phyloP scores from a whole-genome alignment of 345 rosid species.

The Euphorbia peplus region DNA sequence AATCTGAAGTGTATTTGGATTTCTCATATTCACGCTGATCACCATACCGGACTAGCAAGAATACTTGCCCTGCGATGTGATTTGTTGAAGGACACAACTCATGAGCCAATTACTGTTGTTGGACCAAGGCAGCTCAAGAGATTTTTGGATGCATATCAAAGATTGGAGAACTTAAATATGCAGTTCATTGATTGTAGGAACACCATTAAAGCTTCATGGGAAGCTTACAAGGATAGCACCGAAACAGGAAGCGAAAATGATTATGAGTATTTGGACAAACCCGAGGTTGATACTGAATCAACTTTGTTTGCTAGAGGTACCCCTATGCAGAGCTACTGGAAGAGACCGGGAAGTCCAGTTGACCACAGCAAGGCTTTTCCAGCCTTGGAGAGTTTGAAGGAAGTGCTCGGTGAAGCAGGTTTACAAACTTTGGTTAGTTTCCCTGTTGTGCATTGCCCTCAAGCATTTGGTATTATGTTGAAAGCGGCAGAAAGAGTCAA shows the following conservation, averaged over 20 bases:
- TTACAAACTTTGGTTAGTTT: conserved; percentile 67
- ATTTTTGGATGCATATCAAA: conserved; percentile 81
- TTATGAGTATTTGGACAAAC: conserved; percentile 10
- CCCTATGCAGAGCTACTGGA: conserved; percentile 74
- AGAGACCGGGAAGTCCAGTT: conserved; percentile 44
- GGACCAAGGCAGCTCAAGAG: conserved; percentile 76
- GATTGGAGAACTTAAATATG: conserved; percentile 89
- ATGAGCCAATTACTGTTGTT: conserved; percentile 73
- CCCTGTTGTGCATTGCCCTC: conserved; percentile 94
- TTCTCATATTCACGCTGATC: conserved; percentile 97
- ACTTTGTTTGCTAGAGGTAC: conserved; percentile 61
- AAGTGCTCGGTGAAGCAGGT: conserved; percentile 57
- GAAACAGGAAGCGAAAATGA: conserved; percentile 32
- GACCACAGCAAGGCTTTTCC: conserved; percentile 44
- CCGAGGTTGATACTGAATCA: conserved; percentile 21
- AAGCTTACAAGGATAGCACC: conserved; percentile 36
- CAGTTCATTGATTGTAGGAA: conserved; percentile 81
- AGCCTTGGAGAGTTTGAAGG: conserved; percentile 48
- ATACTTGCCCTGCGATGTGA: conserved; percentile 74
- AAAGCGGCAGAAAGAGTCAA: conserved; percentile 72
- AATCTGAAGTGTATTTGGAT: conserved; percentile 79
- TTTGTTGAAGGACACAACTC: conserved; percentile 57
- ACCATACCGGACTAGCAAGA: conserved; percentile 85
- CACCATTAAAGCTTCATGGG: conserved; percentile 62
- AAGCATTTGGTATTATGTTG: conserved; percentile 72